Conservation (phyloP, 495 filamentous ascomycete genomes). For the Oidiodendron maius region DNA sequence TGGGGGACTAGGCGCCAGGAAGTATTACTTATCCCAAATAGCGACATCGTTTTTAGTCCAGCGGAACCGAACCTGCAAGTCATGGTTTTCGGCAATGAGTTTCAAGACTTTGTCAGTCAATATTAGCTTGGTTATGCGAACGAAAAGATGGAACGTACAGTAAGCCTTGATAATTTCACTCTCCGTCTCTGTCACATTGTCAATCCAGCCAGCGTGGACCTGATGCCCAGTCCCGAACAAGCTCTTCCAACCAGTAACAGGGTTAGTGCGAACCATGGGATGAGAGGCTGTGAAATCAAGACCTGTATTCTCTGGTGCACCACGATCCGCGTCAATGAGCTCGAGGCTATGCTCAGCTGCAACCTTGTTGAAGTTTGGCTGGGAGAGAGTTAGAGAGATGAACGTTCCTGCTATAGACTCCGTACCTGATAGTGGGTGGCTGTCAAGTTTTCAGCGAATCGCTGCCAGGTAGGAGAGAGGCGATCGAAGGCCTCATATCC, state of each 20-base stretch:
- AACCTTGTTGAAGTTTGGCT: slow-evolving; percentile 50
- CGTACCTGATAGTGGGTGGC: slow-evolving; percentile 64
- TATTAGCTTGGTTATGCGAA: too few relatives aligned
- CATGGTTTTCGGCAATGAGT: slow-evolving; percentile 70
- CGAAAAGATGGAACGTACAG: too few relatives aligned
- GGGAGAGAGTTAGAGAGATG: too few relatives aligned
- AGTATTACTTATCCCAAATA: slow-evolving; percentile 90
- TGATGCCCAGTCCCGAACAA: slow-evolving; percentile 66
- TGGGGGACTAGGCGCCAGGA: too few relatives aligned
- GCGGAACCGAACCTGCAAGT: slow-evolving; percentile 64
- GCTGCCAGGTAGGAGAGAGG: slow-evolving; percentile 53
- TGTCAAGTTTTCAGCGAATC: slow-evolving; percentile 60
- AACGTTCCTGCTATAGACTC: too few relatives aligned
- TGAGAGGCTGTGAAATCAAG: slow-evolving; percentile 58
- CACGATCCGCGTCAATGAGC: slow-evolving; percentile 49
- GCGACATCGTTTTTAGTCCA: slow-evolving; percentile 64
- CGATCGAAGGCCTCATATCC: slow-evolving; percentile 76
- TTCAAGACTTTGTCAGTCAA: slow-evolving; percentile 56
- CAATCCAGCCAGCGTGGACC: slow-evolving; percentile 55
- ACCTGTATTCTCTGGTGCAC: slow-evolving; percentile 64
- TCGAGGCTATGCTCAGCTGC: slow-evolving; percentile 51
- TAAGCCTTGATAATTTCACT: too few relatives aligned
- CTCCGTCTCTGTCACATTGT: slow-evolving; percentile 59
- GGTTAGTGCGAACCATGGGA: slow-evolving; percentile 72
- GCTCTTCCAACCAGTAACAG: slow-evolving; percentile 73